These are phyloP conservation scores for Xylariales sp. DNA, from an alignment of 2,329 filamentous ascomycete species.

Conservation along the genomic window DNA sequence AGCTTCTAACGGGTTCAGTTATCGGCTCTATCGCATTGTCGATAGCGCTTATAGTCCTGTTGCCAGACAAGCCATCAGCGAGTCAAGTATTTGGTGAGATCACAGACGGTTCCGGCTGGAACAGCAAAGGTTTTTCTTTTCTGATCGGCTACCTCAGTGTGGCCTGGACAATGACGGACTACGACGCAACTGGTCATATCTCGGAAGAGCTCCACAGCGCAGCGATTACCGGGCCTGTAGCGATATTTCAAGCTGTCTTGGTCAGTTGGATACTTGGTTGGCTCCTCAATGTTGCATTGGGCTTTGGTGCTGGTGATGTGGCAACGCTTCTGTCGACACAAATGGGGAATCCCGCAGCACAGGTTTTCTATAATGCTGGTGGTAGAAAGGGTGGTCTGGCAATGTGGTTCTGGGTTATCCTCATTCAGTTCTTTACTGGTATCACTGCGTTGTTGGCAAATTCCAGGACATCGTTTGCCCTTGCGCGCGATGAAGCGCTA, in stretches of 20 bases:
- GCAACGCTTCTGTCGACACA: conserved; percentile 51
- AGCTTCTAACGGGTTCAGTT: no score
- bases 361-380: conserved; percentile 56
- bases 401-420: conserved; percentile 59
- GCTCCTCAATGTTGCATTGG: conserved; percentile 58
- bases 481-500: conserved; percentile 55
- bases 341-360: conserved; percentile 56
- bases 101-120: conserved; percentile 59
- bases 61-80: conserved; percentile 53
- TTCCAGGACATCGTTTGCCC: conserved; percentile 58
- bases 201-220: conserved; percentile 64
- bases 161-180: conserved; percentile 64
- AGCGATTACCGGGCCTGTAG: conserved; percentile 53
- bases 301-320: conserved; percentile 57
- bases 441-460: conserved; percentile 61
- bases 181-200: conserved; percentile 64
- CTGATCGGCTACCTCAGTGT: conserved; percentile 52
- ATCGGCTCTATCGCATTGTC: conserved; percentile 57
- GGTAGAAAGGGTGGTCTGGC: conserved; percentile 50
- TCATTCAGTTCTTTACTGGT: conserved; percentile 62
- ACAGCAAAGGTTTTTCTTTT: conserved; percentile 56
- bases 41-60: conserved; percentile 52
- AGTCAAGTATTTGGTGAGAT: conserved; percentile 58
- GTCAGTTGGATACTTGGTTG: conserved; percentile 57
- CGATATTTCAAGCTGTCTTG: conserved; percentile 54